Base-by-base conservation (phyloP, 208 protist species). In the Acanthamoeba healyi region DNA sequence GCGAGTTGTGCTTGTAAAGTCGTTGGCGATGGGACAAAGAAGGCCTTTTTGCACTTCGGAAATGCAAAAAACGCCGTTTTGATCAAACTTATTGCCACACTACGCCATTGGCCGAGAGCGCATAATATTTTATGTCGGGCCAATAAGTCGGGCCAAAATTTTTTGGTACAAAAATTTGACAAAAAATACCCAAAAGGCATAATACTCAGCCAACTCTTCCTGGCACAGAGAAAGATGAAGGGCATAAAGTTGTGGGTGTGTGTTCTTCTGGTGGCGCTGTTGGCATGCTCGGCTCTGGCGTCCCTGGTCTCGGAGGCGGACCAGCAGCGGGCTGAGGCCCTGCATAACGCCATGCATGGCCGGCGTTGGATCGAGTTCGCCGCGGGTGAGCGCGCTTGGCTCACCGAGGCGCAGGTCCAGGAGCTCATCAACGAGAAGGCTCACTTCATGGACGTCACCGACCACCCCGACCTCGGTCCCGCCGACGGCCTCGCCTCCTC, bases 361-460 rank as follows among this genome's bases (percentile, higher is more conserved):
- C 70, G 70, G 14, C 70, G 82, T 10, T 46, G 65, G 54, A 90
- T 90, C 32, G 54, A 90, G 82, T 67, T 90, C 34, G 4, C 6
- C 26, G 82, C 63, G 38, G 38, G 24, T 15, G 32, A 36, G 32
- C 49, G 54, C 24, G 58, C 82, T 4, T 90, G 82, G 82, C 49
- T 90, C 34, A 58, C 32, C 14, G 82, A 58, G 38, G 38, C 0
- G 34, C 54, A 90, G 54, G 67, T 90, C 22, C 34, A 70, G 19
- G 10, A 22, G 10, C 82, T 90, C 82, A 90, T 70, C 49, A 36
- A 44, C 34, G 14, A 1, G 32, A 90, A 90, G 58, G 54, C 42
- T 14, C 42, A 70, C 42, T 93, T 93, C 88, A 93, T 93, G 88
- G 88, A 93, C 61, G 54, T 93, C 2, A 93, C 88, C 61, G 88